phyloP scores from a whole-genome alignment of 2,329 filamentous ascomycete species.

The Cladorrhinum sp. region DNA sequence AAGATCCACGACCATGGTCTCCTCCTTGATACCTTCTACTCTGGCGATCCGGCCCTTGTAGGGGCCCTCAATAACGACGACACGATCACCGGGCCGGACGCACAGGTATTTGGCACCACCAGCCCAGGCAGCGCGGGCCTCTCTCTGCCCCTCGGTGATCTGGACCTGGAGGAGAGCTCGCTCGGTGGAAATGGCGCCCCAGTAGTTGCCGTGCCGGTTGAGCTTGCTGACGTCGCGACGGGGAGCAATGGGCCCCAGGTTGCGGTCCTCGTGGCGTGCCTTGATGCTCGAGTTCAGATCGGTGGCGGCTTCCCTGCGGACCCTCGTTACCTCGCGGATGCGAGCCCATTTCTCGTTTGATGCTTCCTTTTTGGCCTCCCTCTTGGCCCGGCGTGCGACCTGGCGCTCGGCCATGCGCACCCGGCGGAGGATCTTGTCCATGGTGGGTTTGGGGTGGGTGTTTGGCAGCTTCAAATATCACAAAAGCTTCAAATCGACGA shows the following conservation, averaged over 20 bases:
- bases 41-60: conserved; percentile 81
- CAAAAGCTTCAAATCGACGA: conserved; percentile 6
- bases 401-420: conserved; percentile 65
- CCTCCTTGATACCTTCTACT: conserved; percentile 56
- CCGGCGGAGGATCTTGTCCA: conserved; percentile 70
- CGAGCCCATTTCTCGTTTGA: conserved; percentile 28
- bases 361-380: conserved; percentile 26
- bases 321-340: neutral
- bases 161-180: conserved; percentile 31
- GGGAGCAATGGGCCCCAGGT: conserved; percentile 73
- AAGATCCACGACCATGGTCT: conserved; percentile 58
- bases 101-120: conserved; percentile 56
- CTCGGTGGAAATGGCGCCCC: conserved; percentile 29
- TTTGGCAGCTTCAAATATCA: neutral
- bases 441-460: conserved; percentile 32
- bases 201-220: conserved; percentile 58
- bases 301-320: conserved; percentile 24
- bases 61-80: conserved; percentile 73
- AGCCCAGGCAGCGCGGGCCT: conserved; percentile 52
- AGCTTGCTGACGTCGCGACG: conserved; percentile 64
- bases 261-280: conserved; percentile 71
- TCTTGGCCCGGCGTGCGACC: conserved; percentile 46
- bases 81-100: conserved; percentile 68
- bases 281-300: conserved; percentile 36
- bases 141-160: conserved; percentile 37